These are phyloP conservation scores for Pharnaceum exiguum DNA, from an alignment of 148 eudicot species.

Conservation along the genomic window DNA sequence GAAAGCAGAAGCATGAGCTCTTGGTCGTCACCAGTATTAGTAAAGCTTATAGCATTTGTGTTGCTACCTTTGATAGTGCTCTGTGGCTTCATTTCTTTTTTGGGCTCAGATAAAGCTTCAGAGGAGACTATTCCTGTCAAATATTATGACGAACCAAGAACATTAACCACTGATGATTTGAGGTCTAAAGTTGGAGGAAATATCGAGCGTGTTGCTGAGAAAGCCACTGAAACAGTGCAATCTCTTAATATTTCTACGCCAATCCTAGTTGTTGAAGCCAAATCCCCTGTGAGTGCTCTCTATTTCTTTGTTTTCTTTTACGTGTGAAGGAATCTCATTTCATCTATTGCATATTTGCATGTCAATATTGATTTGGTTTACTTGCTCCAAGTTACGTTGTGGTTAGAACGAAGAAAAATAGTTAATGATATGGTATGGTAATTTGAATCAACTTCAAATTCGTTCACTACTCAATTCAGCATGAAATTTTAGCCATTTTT, in stretches of 20 bases:
- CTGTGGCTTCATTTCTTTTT: conserved; percentile 22
- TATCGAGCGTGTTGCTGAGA: not conserved
- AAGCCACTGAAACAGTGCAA: conserved; percentile 12
- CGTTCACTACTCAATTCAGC: no score
- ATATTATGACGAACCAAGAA: not conserved
- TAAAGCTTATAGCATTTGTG: conserved; percentile 27
- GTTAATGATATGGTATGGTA: no score
- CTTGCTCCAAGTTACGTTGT: no score
- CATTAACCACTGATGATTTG: not conserved
- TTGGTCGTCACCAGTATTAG: conserved; percentile 19
- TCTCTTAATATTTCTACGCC: conserved; percentile 9
- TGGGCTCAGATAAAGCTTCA: conserved; percentile 8
- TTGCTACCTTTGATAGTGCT: conserved; percentile 36
- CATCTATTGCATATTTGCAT: conserved; percentile 5
- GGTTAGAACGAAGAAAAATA: no score
- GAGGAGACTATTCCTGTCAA: not conserved
- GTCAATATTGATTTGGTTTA: not conserved
- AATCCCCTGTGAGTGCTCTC: conserved; percentile 10
- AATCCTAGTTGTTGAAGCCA: not conserved
- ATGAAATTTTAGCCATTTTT: not conserved
- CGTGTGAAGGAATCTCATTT: no score
- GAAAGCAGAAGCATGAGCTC: conserved; percentile 18
- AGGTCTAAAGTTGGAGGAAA: conserved; percentile 13
- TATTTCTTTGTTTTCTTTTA: not conserved
- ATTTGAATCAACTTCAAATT: no score